These are phyloP conservation scores for Aspergillus brunneoviolaceus DNA, from an alignment of 2,329 filamentous ascomycete species.

Conservation along the genomic window DNA sequence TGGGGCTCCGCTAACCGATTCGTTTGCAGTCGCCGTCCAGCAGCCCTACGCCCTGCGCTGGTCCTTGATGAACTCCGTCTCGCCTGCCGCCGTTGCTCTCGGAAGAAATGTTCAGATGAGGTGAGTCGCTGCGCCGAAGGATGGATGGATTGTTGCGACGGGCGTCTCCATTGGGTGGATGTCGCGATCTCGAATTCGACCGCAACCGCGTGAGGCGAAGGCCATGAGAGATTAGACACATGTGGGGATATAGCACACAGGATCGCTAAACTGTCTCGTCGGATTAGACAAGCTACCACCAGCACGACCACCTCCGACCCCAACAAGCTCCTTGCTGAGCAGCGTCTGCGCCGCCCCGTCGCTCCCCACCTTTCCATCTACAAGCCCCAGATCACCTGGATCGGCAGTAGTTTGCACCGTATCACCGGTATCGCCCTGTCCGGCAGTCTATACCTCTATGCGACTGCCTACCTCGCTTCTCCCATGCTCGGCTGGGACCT, in stretches of 20 bases:
- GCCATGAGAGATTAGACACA: not conserved
- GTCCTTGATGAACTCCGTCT: slow-evolving; percentile 44
- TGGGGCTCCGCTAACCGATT: slow-evolving; percentile 25
- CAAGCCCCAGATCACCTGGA: slow-evolving; percentile 81
- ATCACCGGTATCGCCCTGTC: slow-evolving; percentile 76
- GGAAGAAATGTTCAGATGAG: slow-evolving; percentile 46
- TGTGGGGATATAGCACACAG: not conserved
- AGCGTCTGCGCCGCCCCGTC: slow-evolving; percentile 79
- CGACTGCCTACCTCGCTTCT: slow-evolving; percentile 74
- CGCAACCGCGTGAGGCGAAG: not conserved
- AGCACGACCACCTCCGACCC: slow-evolving; percentile 34
- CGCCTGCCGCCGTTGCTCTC: slow-evolving; percentile 45
- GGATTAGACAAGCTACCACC: slow-evolving; percentile 32
- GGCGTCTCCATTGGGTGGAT: not conserved
- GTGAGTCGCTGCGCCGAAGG: slow-evolving; percentile 29
- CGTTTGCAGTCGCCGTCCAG: slow-evolving; percentile 44
- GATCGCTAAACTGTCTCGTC: slow-evolving; percentile 7
- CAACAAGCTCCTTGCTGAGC: slow-evolving; percentile 67
- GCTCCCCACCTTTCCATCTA: slow-evolving; percentile 86
- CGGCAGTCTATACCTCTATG: slow-evolving; percentile 76
- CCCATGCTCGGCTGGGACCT: slow-evolving; percentile 72
- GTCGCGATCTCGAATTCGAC: not conserved
- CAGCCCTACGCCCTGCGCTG: slow-evolving; percentile 44
- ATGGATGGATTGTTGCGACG: not conserved
- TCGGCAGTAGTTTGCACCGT: slow-evolving; percentile 72